Conservation (phyloP, 371 early-diverging fungal genomes). For the Phascolomyces articulosus region DNA sequence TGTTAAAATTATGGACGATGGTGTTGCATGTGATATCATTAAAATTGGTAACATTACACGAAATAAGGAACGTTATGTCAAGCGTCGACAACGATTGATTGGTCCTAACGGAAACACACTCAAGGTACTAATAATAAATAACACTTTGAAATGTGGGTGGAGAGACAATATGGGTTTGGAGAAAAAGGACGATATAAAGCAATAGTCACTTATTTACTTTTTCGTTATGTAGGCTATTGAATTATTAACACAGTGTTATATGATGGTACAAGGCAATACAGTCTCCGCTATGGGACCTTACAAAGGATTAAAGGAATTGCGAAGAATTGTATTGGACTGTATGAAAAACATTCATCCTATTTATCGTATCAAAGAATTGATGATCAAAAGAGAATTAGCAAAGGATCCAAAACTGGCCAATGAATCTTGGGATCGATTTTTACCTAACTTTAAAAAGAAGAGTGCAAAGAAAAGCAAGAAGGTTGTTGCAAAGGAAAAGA, state of each 20-base stretch:
- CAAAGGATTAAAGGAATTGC: constrained; percentile 90
- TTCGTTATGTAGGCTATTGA: constrained; percentile 79
- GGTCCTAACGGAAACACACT: constrained; percentile 98
- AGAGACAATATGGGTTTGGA: too few species aligned
- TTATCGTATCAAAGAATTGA: constrained; percentile 99
- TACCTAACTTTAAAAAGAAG: constrained; percentile 91
- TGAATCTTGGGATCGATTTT: constrained; percentile 98
- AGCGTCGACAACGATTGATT: constrained; percentile 95
- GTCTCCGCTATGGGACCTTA: constrained; percentile 95
- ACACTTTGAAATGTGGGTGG: too few species aligned
- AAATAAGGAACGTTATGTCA: constrained; percentile 98
- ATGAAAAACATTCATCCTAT: constrained; percentile 99
- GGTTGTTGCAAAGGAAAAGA: constrained; percentile 22
- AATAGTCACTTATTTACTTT: background rate
- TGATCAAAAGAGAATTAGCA: constrained; percentile 98
- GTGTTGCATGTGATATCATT: constrained; percentile 94
- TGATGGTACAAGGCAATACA: constrained; percentile 98
- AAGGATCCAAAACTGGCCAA: constrained; percentile 95
- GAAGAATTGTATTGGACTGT: constrained; percentile 94
- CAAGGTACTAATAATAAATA: too few species aligned
- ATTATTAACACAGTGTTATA: constrained; percentile 94
- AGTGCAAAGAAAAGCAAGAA: constrained; percentile 27
- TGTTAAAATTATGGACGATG: constrained; percentile 93
- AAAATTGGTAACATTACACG: constrained; percentile 95
- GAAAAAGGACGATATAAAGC: too few species aligned